Evolutionary conservation across 1,284 basidiomycete genomes (phyloP).

Genomic region (Trichosporon inkin): DNA sequence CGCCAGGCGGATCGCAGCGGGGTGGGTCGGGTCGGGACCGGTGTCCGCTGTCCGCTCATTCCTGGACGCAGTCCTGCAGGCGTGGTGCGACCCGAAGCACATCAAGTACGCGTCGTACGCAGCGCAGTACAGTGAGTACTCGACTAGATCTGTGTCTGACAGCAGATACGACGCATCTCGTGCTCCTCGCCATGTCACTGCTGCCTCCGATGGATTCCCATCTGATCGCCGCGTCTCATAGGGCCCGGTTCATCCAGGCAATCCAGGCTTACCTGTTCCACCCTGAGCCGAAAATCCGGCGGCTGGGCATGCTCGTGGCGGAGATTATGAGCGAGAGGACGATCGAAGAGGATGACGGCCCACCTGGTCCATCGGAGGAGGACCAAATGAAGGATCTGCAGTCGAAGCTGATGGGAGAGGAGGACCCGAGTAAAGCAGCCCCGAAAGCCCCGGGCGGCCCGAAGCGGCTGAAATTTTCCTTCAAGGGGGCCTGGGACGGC

Average conservation of each 20-base stretch:
- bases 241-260: constrained; percentile 64
- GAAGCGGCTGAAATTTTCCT: constrained; percentile 68
- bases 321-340: constrained; percentile 58
- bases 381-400: constrained; percentile 43
- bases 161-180: constrained; percentile 64
- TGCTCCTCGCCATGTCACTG: constrained; percentile 62
- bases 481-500: constrained; percentile 68
- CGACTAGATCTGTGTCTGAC: not conserved
- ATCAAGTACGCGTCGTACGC: constrained; percentile 46
- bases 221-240: constrained; percentile 51
- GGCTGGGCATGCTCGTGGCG: constrained; percentile 90
- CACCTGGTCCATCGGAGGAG: constrained; percentile 12
- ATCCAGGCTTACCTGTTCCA: constrained; percentile 75
- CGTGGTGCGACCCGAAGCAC: constrained; percentile 49
- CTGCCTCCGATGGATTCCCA: constrained; percentile 55
- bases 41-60: constrained; percentile 24
- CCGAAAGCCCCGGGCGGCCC: constrained; percentile 35
- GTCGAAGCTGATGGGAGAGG: constrained; percentile 41
- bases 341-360: constrained; percentile 12
- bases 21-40: constrained; percentile 31
- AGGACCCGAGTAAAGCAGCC: constrained; percentile 17
- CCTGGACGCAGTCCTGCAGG: constrained; percentile 37
- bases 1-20: constrained; percentile 32
- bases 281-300: constrained; percentile 67
- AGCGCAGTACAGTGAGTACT: constrained; percentile 43